A percentile compares a stretch with the other conserved stretches of the same genome.
Conservation (phyloP, 2,329 filamentous ascomycete species). For the Aquanectria penicillioides region DNA sequence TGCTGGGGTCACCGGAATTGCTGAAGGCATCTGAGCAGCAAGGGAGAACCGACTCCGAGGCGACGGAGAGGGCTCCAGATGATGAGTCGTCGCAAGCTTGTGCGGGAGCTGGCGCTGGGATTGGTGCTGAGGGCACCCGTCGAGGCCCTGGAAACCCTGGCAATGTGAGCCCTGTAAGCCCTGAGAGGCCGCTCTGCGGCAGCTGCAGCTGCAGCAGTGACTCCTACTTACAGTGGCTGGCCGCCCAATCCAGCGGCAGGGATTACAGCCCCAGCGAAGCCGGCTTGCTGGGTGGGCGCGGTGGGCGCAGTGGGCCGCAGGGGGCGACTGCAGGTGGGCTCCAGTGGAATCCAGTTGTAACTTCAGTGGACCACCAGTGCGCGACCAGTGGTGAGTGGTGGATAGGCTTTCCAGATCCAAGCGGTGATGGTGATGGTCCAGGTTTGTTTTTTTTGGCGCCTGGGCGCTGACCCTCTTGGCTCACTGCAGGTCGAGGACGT, state of each 20-base stretch:
- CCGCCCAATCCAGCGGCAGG: constrained; percentile 34
- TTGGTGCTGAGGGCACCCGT: constrained; percentile 5
- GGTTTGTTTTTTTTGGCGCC: constrained; percentile 2
- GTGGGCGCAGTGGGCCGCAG: constrained; percentile 39
- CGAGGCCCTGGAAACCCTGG: constrained; percentile 17
- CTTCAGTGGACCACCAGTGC: constrained; percentile 26
- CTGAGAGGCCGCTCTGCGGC: constrained; percentile 1
- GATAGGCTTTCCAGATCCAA: too few relatives aligned
- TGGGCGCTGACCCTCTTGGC: constrained; percentile 2
- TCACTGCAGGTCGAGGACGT: constrained; percentile 2
- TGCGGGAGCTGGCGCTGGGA: constrained; percentile 16
- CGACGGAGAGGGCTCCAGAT: constrained; percentile 22
- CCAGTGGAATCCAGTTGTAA: constrained; percentile 23
- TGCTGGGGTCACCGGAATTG: constrained; percentile 41
- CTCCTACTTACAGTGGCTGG: constrained; percentile 29
- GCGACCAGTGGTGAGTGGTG: constrained; percentile 13
- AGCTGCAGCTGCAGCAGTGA: constrained; percentile 14
- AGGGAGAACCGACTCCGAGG: constrained; percentile 31
- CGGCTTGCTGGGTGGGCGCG: constrained; percentile 31
- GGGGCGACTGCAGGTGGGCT: constrained; percentile 26
- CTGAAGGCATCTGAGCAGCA: constrained; percentile 43
- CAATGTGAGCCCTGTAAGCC: constrained; percentile 6
- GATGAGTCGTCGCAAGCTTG: constrained; percentile 30
- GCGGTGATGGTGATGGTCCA: background rate
- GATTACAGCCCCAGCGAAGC: constrained; percentile 34